Evolutionary conservation across 805 yeast genomes (phyloP).

Genomic region (Metschnikowia cerradonensis): DNA sequence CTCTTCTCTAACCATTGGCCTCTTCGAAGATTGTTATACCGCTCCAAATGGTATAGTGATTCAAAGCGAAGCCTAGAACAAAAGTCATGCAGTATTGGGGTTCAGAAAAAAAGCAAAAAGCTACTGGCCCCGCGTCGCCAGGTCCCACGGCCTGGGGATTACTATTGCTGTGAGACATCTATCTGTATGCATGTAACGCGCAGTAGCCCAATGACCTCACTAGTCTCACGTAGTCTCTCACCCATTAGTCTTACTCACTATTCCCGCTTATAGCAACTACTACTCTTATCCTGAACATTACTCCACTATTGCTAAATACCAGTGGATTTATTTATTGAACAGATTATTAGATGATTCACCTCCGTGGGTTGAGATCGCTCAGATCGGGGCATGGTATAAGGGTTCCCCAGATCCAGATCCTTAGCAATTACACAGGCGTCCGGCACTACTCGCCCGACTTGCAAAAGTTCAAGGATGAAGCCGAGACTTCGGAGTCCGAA

Average conservation of each 20-base stretch:
- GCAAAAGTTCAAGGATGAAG: slow-evolving; percentile 29
- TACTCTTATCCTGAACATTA: no score
- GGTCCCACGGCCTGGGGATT: slow-evolving; percentile 14
- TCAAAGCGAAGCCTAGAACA: slow-evolving; percentile 34
- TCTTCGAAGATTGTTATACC: slow-evolving; percentile 32
- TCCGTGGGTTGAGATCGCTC: neutral
- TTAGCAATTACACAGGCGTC: neutral
- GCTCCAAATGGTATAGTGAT: slow-evolving; percentile 28
- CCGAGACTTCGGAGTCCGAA: slow-evolving; percentile 27
- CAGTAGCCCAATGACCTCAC: neutral
- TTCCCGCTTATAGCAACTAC: no score
- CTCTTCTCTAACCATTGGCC: slow-evolving; percentile 15
- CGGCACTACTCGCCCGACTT: slow-evolving; percentile 21
- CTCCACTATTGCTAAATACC: no score
- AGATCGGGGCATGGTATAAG: neutral
- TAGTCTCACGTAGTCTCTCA: no score
- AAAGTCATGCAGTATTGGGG: slow-evolving; percentile 3
- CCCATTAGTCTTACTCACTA: neutral
- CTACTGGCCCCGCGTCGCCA: neutral
- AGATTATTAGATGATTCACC: neutral
- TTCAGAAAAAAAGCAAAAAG: neutral
- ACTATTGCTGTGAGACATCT: slow-evolving; percentile 32
- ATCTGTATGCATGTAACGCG: slow-evolving; percentile 1
- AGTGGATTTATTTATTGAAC: no score
- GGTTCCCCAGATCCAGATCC: neutral